Evolutionary conservation across 371 early-diverging fungal species (phyloP), one percentile per base, ranked within the genome.

Genomic region (Rhizopus delemar): DNA sequence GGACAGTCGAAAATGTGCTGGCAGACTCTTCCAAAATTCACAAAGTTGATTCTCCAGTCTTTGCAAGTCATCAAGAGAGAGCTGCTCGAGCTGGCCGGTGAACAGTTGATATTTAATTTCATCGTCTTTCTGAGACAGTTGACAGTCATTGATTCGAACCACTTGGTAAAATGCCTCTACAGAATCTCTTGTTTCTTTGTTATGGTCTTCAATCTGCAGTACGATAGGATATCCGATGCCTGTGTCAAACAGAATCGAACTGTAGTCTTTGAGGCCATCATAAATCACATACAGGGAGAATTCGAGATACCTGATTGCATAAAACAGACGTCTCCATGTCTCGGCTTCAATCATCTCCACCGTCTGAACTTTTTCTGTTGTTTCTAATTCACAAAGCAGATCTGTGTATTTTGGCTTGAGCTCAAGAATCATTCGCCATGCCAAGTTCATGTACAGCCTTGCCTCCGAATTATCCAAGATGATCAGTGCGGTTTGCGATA

Each of bases 261-360:
- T 50, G 46, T 69, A 61, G 22, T 67, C 69, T 29, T 46, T 60
- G 1, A 59, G 56, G 5, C 66, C 73, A 34, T 74, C 71, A n/a
- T 69, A 65, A 16, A 69, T 56, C 35, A 62, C 65, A 16, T 68
- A 63, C 28, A 75, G 33, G 41, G 59, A 64, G 34, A 73, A 36
- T 43, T 74, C 73, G 28, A 70, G 46, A 51, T 68, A 71, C 1
- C 78, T 68, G 8, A 70, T 54, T 3, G 62, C 48, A 35, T 75
- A 75, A 53, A 68, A 75, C 35, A 71, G 39, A 1, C 78, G 66
- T 38, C 74, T 50, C 75, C 75, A 78, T 0, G 75, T 55, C 35
- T 78, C 78, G 5, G 77, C 77, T 12, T 61, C 51, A 7, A 60
- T 46, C 4, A 63, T 38, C 16, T 54, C 50, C 9, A 48, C 53